These are phyloP conservation scores for Epichloe gansuensis DNA, from an alignment of 2,329 filamentous ascomycete genomes.

Conservation along the genomic window DNA sequence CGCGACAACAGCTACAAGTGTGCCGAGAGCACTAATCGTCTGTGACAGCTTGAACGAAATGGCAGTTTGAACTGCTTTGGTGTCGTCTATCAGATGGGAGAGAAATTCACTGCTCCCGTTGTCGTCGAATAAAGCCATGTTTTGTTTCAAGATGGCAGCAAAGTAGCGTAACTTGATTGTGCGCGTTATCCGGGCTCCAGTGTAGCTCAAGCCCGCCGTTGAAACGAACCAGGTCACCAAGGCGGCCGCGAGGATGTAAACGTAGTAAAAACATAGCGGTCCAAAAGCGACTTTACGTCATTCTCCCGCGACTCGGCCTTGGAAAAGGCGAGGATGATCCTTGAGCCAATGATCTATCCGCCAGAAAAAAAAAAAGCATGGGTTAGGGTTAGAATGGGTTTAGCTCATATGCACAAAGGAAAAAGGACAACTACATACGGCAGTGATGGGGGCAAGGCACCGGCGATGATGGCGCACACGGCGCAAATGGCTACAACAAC, in stretches of 20 bases:
- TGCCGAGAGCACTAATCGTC: background rate
- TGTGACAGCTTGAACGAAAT: background rate
- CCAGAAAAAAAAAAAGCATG: background rate
- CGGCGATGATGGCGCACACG: background rate
- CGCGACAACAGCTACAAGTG: background rate
- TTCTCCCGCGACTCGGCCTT: too few relatives aligned
- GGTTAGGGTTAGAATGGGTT: background rate
- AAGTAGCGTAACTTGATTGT: slow-evolving; percentile 8
- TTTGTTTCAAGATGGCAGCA: slow-evolving; percentile 16
- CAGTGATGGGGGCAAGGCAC: background rate
- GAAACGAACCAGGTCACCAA: slow-evolving; percentile 21
- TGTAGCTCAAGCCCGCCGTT: slow-evolving; percentile 11
- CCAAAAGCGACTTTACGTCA: too few relatives aligned
- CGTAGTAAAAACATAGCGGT: slow-evolving; percentile 2
- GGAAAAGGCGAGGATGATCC: too few relatives aligned
- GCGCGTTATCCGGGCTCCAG: background rate
- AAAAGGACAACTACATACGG: background rate
- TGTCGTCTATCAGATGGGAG: background rate
- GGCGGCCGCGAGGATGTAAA: slow-evolving; percentile 17
- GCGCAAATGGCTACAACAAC: background rate
- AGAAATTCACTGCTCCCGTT: slow-evolving; percentile 14
- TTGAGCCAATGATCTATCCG: background rate
- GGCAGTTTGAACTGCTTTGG: background rate
- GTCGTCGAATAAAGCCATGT: slow-evolving; percentile 20
- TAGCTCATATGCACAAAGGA: background rate